Conservation (phyloP, 202 grass and related monocot species). For the Saccharum hybrid region DNA sequence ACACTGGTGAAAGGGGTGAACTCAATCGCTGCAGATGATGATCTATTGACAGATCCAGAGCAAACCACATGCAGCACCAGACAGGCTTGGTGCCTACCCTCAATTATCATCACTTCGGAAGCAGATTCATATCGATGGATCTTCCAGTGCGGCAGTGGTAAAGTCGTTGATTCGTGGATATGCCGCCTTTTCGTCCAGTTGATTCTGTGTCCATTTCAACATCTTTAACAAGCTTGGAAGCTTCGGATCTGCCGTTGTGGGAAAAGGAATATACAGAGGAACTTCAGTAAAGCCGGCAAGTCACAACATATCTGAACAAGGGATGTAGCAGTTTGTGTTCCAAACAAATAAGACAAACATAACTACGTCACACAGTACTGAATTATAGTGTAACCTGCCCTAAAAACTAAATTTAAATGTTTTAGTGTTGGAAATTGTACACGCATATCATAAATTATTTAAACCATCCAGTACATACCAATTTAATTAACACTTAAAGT, state of each 20-base stretch:
- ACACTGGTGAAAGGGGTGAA: conserved; percentile 30
- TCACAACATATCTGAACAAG: background rate
- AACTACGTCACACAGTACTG: background rate
- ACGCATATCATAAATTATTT: background rate
- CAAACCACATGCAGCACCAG: conserved; percentile 18
- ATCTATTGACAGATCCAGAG: conserved; percentile 25
- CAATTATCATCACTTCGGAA: conserved; percentile 12
- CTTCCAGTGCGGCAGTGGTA: conserved; percentile 71
- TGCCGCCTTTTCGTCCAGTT: conserved; percentile 77
- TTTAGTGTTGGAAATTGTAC: background rate
- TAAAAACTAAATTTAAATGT: background rate
- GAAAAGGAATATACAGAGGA: conserved; percentile 21
- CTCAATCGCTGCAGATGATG: background rate
- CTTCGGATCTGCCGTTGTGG: conserved; percentile 72
- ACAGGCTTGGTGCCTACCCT: conserved; percentile 21
- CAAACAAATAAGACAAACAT: background rate
- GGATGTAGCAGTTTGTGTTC: conserved; percentile 10
- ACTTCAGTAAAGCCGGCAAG: background rate
- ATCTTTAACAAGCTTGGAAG: conserved; percentile 95
- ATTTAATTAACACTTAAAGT: background rate
- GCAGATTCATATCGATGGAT: conserved; percentile 65
- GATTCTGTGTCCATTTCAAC: conserved; percentile 91
- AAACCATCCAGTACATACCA: background rate
- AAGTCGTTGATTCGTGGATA: conserved; percentile 85
- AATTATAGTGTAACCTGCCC: background rate